Base-by-base conservation (phyloP, 2,329 filamentous ascomycete genomes). In the Monilinia fructigena region DNA sequence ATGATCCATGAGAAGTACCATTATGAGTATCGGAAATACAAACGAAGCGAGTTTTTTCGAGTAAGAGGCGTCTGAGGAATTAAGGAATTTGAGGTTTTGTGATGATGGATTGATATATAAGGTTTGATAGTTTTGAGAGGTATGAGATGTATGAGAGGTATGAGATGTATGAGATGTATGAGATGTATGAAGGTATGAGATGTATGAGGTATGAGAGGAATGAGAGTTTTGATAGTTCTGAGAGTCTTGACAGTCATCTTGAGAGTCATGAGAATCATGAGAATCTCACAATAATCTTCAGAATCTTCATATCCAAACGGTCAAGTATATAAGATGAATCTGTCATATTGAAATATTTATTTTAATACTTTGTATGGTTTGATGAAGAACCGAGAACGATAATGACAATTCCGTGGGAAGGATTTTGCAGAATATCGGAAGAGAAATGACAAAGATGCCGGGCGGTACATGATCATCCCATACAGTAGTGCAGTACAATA, bases 21-120 rank as follows among this genome's bases (percentile, higher is more conserved):
- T 91, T 91, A 77, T 93, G 89, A 2, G 89, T 93, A 77, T 93
- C 90, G 4, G 90, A 90, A 66, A 93, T 83, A 78, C 89, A 92
- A 63, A 93, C 88, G 66, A 93, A 83, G 68, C 89, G 84, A 7
- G 89, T 87, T 69, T 83, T 83, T 79, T 42, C 74, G 72, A 47
- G 64, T 69, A 50, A 50, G 31, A 18, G 64, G 23, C 14, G 48
- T 60, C n/a, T 42, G 42, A 18, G 42, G 18, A n/a, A 48, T 48
- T 1, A 10, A 35, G 50, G 18, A 14, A 48, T 16, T 40, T 14
- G 55, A 2, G n/a, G 45, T 6, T 55, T 31, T n/a, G 28, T 3
- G 40, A 47, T 59, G 55, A 59, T n/a, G 26, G 14, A 12, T 40
- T 58, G 31, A 20, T 45, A n/a, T 16, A 58, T 8, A 26, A 47